These are phyloP conservation scores for Boletus insuetus DNA, from an alignment of 768 basidiomycete genomes.

Conservation along the genomic window DNA sequence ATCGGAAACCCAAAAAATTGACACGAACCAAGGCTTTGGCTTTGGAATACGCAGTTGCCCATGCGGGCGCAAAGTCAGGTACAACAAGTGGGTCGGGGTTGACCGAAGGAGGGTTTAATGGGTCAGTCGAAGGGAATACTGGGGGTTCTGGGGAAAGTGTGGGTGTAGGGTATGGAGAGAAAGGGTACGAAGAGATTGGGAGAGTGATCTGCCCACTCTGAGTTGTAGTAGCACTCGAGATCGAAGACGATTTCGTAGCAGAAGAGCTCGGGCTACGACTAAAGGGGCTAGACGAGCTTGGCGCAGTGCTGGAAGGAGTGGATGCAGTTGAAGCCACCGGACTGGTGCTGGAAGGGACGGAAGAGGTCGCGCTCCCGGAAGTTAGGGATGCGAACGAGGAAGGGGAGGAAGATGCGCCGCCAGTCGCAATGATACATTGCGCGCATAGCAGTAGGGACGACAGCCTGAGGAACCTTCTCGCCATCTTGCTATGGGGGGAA, in stretches of 20 bases:
- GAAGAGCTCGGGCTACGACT: slow-evolving; percentile 10
- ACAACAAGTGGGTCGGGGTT: slow-evolving; percentile 36
- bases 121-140: slow-evolving; percentile 53
- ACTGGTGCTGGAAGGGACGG: not conserved
- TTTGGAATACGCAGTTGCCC: slow-evolving; percentile 57
- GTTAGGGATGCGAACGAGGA: not conserved
- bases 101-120: slow-evolving; percentile 55
- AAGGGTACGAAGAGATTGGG: slow-evolving; percentile 42
- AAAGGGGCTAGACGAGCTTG: not conserved
- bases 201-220: slow-evolving; percentile 28
- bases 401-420: not conserved
- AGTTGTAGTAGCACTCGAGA: slow-evolving; percentile 9
- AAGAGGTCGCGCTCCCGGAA: not conserved
- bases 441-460: slow-evolving; percentile 14
- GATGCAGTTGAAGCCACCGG: not conserved
- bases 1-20: not conserved
- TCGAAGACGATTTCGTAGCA: slow-evolving; percentile 3
- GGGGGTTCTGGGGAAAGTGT: slow-evolving; percentile 51
- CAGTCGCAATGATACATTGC: slow-evolving; percentile 2
- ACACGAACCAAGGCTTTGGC: slow-evolving; percentile 51
- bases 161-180: slow-evolving; percentile 62
- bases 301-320: not conserved
- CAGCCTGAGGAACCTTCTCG: slow-evolving; percentile 4
- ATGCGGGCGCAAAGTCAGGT: slow-evolving; percentile 50
- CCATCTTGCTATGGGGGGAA: slow-evolving; percentile 15